These are phyloP conservation scores for Porcisia deanei DNA, from an alignment of 208 protist species.

Conservation along the genomic window DNA sequence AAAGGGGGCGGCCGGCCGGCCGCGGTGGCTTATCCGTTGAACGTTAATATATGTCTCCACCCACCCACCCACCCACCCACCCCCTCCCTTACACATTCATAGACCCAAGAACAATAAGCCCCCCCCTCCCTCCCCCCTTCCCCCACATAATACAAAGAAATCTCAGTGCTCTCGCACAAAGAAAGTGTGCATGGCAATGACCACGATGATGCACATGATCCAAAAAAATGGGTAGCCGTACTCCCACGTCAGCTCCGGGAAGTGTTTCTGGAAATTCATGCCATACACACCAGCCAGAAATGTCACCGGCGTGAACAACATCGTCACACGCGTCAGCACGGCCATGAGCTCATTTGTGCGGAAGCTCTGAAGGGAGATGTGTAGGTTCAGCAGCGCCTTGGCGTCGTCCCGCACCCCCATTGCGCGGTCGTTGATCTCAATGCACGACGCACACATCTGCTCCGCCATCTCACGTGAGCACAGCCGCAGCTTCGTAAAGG, in stretches of 20 bases:
- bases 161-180: constrained; percentile 37
- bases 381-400: constrained; percentile 80
- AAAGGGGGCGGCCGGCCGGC: no score
- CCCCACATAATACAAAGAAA: not conserved
- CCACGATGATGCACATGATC: constrained; percentile 52
- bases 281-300: constrained; percentile 90
- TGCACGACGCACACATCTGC: constrained; percentile 76
- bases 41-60: no score
- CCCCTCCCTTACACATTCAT: not conserved
- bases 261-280: constrained; percentile 86
- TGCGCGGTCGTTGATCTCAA: constrained; percentile 72
- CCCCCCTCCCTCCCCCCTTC: not conserved
- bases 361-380: constrained; percentile 83
- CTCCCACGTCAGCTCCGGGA: constrained; percentile 73
- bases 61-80: no score
- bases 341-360: constrained; percentile 90
- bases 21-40: no score
- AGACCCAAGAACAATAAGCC: no score
- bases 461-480: constrained; percentile 73
- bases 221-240: constrained; percentile 81
- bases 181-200: constrained; percentile 62
- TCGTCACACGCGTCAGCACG: constrained; percentile 83
- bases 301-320: constrained; percentile 87
- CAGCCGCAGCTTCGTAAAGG: constrained; percentile 77
- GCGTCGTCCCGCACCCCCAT: constrained; percentile 84